These are phyloP conservation scores for Tolypocladium tropicale DNA, from an alignment of 2,329 filamentous ascomycete genomes.

Conservation along the genomic window DNA sequence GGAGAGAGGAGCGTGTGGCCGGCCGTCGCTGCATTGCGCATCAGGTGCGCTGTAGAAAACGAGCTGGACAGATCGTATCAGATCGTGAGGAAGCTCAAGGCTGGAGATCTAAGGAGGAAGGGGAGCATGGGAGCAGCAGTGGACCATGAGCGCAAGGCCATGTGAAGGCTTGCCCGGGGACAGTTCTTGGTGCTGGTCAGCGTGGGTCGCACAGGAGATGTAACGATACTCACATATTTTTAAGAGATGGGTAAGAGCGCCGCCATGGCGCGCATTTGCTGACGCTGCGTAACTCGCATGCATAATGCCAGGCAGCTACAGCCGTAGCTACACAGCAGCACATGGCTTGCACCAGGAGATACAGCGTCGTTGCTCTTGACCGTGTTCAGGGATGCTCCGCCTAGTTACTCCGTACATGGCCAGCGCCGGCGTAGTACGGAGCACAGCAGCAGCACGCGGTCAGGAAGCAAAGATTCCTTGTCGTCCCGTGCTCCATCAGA, in stretches of 20 bases:
- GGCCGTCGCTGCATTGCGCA: constrained; percentile 68
- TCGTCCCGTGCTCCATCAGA: no score
- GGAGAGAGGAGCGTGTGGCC: constrained; percentile 91
- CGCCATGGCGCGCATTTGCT: background rate
- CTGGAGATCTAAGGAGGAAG: constrained; percentile 38
- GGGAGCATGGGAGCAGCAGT: constrained; percentile 24
- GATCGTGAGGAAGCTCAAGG: constrained; percentile 55
- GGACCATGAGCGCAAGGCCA: constrained; percentile 6
- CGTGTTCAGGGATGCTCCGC: background rate
- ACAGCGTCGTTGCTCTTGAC: background rate
- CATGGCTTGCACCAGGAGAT: background rate
- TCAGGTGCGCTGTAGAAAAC: constrained; percentile 76
- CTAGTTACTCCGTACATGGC: background rate
- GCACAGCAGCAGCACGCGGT: background rate
- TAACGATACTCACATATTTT: background rate
- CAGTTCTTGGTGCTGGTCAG: background rate
- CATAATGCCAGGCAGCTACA: background rate
- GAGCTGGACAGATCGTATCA: constrained; percentile 83
- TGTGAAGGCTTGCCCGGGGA: background rate
- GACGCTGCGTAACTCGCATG: background rate
- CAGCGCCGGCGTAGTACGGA: background rate
- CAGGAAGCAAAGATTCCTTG: background rate
- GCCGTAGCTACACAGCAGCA: background rate
- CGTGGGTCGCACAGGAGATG: background rate
- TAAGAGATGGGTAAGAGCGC: background rate